Base-by-base conservation (phyloP, 257 asterid species). In the Nicotiana undulata region DNA sequence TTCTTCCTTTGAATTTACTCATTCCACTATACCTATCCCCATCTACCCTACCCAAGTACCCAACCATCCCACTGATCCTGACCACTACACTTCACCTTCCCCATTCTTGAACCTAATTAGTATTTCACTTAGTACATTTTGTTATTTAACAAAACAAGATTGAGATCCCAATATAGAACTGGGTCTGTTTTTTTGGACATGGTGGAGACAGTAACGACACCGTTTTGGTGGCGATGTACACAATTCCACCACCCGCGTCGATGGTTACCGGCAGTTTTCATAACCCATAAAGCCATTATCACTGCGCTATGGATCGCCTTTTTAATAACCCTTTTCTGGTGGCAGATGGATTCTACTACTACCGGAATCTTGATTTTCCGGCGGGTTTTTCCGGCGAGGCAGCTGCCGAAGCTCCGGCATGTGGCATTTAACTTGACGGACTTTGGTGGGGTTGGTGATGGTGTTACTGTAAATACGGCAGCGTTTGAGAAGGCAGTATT, bases 1-100 rank as follows among this genome's bases (percentile, higher is more conserved):
- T 64, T 92, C 90, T 91, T 84, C 85, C 95, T 89, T 93, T 79
- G 81, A 88, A 83, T 83, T 1, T 55, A 93, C 94, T 89, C 88
- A 40, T 26, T 67, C 28, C 81, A 18, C 52, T 84, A 16, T 74
- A 83, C 78, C 86, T 77, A 78, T 31, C 79, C n/a, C 79, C 77
- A 63, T 66, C 29, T 67, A 20, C 34, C 26, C 44, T 53, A 53
- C 52, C 46, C 18, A 51, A 9, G 49, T 40, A 40, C 49, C 52
- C 56, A 59, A 28, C 76, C 70, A 52, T 53, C 79, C 79, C 72
- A 64, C 78, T 80, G 79, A 49, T 76, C 80, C 79, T 68, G 93
- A 89, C 80, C 85, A 18, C 66, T 81, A 83, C 90, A 63, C 79
- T 20, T 84, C 82, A 86, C 88, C 94, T 85, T 84, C 87, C 86